Conservation (phyloP, 345 rosid species). For the Camelina hispida region DNA sequence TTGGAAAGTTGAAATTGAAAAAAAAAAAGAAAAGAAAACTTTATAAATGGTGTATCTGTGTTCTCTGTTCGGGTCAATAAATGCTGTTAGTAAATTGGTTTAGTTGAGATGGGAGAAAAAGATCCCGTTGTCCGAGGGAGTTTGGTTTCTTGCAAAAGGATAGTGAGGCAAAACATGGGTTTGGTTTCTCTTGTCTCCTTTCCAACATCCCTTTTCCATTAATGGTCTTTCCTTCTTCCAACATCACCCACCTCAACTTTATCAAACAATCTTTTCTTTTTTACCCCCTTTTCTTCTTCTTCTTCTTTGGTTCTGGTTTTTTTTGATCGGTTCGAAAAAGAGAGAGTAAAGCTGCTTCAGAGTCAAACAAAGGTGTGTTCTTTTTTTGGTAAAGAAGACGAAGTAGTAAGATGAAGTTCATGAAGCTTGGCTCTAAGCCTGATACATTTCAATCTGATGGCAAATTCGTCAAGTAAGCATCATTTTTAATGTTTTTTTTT, state of each 20-base stretch:
- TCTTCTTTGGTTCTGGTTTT: conserved; percentile 11
- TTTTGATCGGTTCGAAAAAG: neutral
- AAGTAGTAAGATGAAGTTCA: conserved; percentile 72
- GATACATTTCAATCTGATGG: conserved; percentile 84
- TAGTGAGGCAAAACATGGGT: conserved; percentile 50
- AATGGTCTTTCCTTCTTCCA: conserved; percentile 46
- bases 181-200: conserved; percentile 47
- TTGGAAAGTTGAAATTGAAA: conserved; percentile 31
- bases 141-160: conserved; percentile 39
- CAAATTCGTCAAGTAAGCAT: conserved; percentile 63
- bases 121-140: conserved; percentile 50
- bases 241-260: conserved; percentile 20
- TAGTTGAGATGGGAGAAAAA: conserved; percentile 40
- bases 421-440: conserved; percentile 96
- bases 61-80: conserved; percentile 37
- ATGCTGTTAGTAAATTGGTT: conserved; percentile 37
- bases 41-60: conserved; percentile 28
- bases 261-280: neutral
- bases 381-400: conserved; percentile 34
- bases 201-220: conserved; percentile 43
- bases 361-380: conserved; percentile 19
- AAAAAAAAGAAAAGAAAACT: conserved; percentile 15
- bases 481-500: conserved; percentile 2
- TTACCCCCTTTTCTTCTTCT: neutral
- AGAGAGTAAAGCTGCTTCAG: conserved; percentile 30